These are phyloP conservation scores for Coprinellus aureogranulatus DNA, from an alignment of 768 basidiomycete species.

Conservation along the genomic window DNA sequence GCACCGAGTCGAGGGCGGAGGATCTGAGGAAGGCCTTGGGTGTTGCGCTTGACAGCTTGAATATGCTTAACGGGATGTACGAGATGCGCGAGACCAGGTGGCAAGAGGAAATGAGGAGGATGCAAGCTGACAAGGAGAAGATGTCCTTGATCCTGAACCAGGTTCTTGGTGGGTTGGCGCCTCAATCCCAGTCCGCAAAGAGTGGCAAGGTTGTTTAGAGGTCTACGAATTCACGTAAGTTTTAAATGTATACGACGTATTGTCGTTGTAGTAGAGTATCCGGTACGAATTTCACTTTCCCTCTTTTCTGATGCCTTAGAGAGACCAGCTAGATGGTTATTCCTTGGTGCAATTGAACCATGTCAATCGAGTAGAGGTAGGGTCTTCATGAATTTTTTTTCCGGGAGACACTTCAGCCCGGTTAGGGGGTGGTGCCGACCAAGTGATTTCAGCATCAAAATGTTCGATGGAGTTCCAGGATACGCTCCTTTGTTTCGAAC, in stretches of 20 bases:
- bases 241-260: not conserved
- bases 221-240: not conserved
- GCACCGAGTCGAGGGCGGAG: slow-evolving; percentile 53
- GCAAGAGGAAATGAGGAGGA: slow-evolving; percentile 65
- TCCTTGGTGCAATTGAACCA: no score
- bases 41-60: slow-evolving; percentile 64
- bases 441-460: no score
- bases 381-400: no score
- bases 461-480: no score
- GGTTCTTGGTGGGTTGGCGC: slow-evolving; percentile 41
- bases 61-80: slow-evolving; percentile 61
- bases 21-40: slow-evolving; percentile 69
- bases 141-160: slow-evolving; percentile 67
- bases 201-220: not conserved
- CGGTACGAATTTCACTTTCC: not conserved
- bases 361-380: no score
- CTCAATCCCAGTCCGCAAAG: not conserved
- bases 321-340: not conserved
- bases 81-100: slow-evolving; percentile 68
- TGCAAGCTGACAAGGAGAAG: slow-evolving; percentile 64
- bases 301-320: not conserved
- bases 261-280: not conserved
- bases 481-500: no score
- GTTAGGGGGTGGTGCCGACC: no score
- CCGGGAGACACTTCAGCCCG: no score